Percentiles rank a stretch among this genome's conserved stretches.
Conservation (phyloP, 768 basidiomycete genomes). For the Gyrodon lividus region DNA sequence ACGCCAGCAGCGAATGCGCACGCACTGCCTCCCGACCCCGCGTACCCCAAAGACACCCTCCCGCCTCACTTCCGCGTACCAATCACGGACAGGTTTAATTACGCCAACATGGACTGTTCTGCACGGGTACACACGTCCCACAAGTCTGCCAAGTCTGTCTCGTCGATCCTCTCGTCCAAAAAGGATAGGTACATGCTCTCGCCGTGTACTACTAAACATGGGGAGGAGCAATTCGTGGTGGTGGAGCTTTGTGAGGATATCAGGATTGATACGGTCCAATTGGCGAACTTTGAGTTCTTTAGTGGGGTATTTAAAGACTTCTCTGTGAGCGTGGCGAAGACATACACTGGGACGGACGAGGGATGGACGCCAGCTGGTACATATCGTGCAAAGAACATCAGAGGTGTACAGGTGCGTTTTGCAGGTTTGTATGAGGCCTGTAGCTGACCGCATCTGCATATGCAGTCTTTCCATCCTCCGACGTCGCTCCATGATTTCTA, state of each 20-base stretch:
- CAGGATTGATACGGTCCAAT: conserved; percentile 90
- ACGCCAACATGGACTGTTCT: conserved; percentile 89
- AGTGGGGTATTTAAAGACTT: conserved; percentile 95
- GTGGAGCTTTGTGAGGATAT: conserved; percentile 98
- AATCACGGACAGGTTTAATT: conserved; percentile 88
- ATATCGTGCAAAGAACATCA: conserved; percentile 83
- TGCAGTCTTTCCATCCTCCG: conserved; percentile 75
- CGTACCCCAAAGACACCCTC: conserved; percentile 25
- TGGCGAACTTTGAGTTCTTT: conserved; percentile 98
- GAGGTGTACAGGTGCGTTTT: conserved; percentile 76
- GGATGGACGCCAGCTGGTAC: conserved; percentile 76
- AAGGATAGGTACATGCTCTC: conserved; percentile 97
- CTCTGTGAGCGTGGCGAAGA: conserved; percentile 82
- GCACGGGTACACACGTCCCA: conserved; percentile 88
- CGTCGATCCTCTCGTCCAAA: conserved; percentile 83
- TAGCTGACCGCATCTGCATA: not conserved
- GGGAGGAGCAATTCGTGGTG: conserved; percentile 69
- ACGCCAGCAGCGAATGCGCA: conserved; percentile 5
- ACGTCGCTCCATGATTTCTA: conserved; percentile 80
- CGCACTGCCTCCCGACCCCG: conserved; percentile 13
- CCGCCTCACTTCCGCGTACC: conserved; percentile 72
- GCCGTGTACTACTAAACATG: conserved; percentile 63
- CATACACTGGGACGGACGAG: conserved; percentile 57
- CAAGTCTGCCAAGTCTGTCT: conserved; percentile 74
- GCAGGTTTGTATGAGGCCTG: conserved; percentile 1